A percentile compares a stretch with the other conserved stretches of the same genome.
Conservation (phyloP, 2,329 filamentous ascomycete genomes). For the Chaetomium strumarium region DNA sequence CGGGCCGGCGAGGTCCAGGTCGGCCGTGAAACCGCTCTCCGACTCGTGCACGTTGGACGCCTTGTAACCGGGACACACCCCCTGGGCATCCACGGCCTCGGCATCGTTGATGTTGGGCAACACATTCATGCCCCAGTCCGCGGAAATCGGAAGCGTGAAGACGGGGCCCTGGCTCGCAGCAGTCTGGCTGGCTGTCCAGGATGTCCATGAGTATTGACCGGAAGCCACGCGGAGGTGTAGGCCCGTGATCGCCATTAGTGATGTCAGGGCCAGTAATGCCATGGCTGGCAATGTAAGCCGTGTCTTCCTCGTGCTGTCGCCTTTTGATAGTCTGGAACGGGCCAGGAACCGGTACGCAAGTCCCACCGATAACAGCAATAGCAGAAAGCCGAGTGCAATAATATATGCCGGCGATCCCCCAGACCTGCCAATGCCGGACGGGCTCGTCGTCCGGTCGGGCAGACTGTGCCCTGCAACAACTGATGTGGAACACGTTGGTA, state of each 20-base stretch:
- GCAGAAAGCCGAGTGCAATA: not conserved
- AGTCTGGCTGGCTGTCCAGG: not conserved
- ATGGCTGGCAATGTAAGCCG: not conserved
- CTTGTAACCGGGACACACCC: slow-evolving; percentile 62
- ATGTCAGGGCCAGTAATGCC: not conserved
- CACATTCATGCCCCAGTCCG: slow-evolving; percentile 40
- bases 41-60: slow-evolving; percentile 54
- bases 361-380: not conserved
- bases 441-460: not conserved
- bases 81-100: slow-evolving; percentile 55
- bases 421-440: not conserved
- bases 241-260: slow-evolving; percentile 7
- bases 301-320: not conserved
- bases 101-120: slow-evolving; percentile 62
- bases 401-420: not conserved
- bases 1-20: slow-evolving; percentile 61
- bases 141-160: slow-evolving; percentile 43
- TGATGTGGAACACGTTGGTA: not conserved
- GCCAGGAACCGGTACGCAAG: not conserved
- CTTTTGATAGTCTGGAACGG: not conserved
- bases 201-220: not conserved
- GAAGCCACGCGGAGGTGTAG: not conserved
- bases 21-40: slow-evolving; percentile 56
- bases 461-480: not conserved
- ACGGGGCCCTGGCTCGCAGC: slow-evolving; percentile 7